Evolutionary conservation across 768 basidiomycete species (phyloP).

Genomic region (Rhizopogon vulgaris): DNA sequence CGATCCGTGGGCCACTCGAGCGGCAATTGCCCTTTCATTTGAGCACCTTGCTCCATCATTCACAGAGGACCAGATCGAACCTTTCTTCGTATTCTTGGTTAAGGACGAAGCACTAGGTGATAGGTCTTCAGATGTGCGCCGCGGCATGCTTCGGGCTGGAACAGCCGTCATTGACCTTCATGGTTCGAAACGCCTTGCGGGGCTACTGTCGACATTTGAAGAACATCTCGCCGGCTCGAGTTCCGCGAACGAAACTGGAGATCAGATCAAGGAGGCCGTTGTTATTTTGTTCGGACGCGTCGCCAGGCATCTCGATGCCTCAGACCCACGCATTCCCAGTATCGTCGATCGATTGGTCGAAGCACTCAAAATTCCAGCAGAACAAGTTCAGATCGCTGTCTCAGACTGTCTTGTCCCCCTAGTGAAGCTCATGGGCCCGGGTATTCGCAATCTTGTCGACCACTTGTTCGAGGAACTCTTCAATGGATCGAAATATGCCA

Average conservation of each 20-base stretch:
- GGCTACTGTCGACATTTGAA: constrained; percentile 81
- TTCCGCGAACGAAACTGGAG: constrained; percentile 64
- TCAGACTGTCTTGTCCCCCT: constrained; percentile 92
- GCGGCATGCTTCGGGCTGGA: constrained; percentile 84
- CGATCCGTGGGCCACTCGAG: constrained; percentile 84
- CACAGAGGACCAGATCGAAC: constrained; percentile 49
- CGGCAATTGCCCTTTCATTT: constrained; percentile 68
- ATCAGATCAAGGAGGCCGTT: constrained; percentile 90
- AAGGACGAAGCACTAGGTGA: constrained; percentile 87
- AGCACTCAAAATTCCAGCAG: constrained; percentile 88
- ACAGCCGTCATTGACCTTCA: constrained; percentile 77
- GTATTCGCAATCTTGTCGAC: constrained; percentile 54
- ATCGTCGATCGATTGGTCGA: constrained; percentile 85
- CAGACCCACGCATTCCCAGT: constrained; percentile 69
- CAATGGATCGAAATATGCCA: constrained; percentile 79
- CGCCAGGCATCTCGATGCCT: constrained; percentile 76
- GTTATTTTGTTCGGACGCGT: constrained; percentile 92
- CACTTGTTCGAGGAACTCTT: constrained; percentile 72
- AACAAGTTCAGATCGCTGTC: constrained; percentile 94
- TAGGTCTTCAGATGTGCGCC: constrained; percentile 70
- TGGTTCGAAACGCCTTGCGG: constrained; percentile 64
- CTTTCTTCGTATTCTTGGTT: constrained; percentile 84
- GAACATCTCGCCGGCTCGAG: constrained; percentile 50
- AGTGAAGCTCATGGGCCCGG: constrained; percentile 58
- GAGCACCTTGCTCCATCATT: constrained; percentile 63